Base-by-base conservation (phyloP, 2,329 filamentous ascomycete genomes). In the Ophiocordyceps unilateralis region DNA sequence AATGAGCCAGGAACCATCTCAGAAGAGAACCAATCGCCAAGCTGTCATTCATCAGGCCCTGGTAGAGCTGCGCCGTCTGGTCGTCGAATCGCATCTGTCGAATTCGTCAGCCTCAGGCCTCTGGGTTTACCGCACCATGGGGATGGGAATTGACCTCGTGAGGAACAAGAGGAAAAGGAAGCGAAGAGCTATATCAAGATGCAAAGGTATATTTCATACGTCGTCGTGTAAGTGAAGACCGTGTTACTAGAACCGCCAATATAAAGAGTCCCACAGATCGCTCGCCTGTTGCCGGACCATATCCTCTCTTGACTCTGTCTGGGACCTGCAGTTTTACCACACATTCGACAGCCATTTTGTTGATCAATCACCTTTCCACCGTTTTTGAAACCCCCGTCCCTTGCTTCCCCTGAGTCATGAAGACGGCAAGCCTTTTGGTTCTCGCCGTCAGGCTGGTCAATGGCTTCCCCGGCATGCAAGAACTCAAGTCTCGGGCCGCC, bases 391-490 rank as follows among this genome's bases (percentile, higher is more conserved):
- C n/a, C n/a, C n/a, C n/a, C n/a, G n/a, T n/a, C n/a, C n/a, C n/a
- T n/a, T n/a, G n/a, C 24, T 9, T 1, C 22, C 14, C 10, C 7
- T 22, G 12, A 41, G 8, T 11, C 28, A 41, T 41, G 40, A 41
- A 36, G 41, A 43, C 42, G 22, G 21, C 44, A 20, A 22, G 38
- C 4, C 21, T 45, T 14, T 2, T 43, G 15, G 10, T 40, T 2
- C 22, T 40, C 28, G 36, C 37, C 57, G 51, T 41, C 40, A n/a
- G 38, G 19, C 20, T 42, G 22, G 44, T 41, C 15, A 7, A 32
- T 15, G 46, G 42, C 42, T 47, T 44, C 26, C 40, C 40, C 3
- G 44, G 44, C 40, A 43, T 46, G 38, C 8, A 38, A 6, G 42
- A 45, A 4, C 34, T 44, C 12, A 41, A 41, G 12, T 8, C 40